Conservation (phyloP, 306 rosid species). For the Cucumis cinereus region DNA sequence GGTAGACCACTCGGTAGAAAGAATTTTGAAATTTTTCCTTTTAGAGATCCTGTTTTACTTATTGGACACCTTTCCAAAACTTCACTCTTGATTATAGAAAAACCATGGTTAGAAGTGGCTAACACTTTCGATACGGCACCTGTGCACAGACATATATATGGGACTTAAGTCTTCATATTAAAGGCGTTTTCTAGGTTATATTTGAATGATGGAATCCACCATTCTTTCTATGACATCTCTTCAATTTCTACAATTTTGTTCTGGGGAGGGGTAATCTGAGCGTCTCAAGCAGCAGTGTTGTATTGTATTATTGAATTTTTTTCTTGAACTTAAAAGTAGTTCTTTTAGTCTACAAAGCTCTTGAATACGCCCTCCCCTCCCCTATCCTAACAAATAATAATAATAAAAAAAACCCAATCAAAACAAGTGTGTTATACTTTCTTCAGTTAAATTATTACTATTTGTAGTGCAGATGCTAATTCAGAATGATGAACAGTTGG, state of each 20-base stretch:
- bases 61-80: slow-evolving; percentile 55
- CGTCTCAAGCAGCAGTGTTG: slow-evolving; percentile 35
- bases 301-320: slow-evolving; percentile 29
- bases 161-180: slow-evolving; percentile 30
- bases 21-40: slow-evolving; percentile 52
- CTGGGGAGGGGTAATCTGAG: slow-evolving; percentile 3
- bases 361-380: background rate
- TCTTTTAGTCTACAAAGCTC: slow-evolving; percentile 10
- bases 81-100: slow-evolving; percentile 62
- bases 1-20: slow-evolving; percentile 26
- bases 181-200: slow-evolving; percentile 25
- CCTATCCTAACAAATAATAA: background rate
- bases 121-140: slow-evolving; percentile 63
- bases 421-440: background rate
- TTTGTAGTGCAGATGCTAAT: background rate
- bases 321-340: slow-evolving; percentile 34
- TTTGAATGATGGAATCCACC: slow-evolving; percentile 17
- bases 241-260: slow-evolving; percentile 7
- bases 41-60: slow-evolving; percentile 58
- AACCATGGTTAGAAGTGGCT: slow-evolving; percentile 85
- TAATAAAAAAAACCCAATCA: background rate
- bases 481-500: background rate
- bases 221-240: slow-evolving; percentile 12
- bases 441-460: background rate
- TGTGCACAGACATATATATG: slow-evolving; percentile 81